Evolutionary conservation across 148 eudicot species (phyloP), one percentile per base, ranked within the genome.

Genomic region (Arctostaphylos glauca): DNA sequence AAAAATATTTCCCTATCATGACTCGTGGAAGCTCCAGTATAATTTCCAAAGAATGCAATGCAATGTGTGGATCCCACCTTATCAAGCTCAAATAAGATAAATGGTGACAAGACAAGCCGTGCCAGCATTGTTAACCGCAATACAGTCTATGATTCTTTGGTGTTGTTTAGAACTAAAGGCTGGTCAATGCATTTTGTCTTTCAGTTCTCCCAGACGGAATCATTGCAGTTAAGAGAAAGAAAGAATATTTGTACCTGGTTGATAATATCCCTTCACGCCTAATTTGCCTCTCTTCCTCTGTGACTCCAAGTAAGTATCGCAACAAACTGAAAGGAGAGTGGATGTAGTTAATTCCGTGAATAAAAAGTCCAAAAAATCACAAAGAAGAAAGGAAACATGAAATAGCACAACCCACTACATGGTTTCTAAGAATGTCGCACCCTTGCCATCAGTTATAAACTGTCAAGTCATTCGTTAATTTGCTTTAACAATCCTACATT

Each of bases 181-280:
- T 3, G 14, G 43, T 62, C 81, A 78, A 64, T 64, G 47, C 73
- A 62, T 38, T 77, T 14, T 31, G 2, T 25, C 19, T 25, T 13
- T 25, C 16, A 23, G 12, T 52, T 76, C 44, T 15, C 18, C 53
- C 19, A 58, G 41, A 43, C 0, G 81, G 68, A 48, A 43, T 10
- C 23, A 44, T 43, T 44, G 52, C 67, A 58, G 58, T 10, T 41
- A 44, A 5, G 16, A 59, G 74, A 78, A 71, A 23, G 16, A 71
- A 84, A 55, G 60, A 70, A 66, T 5, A 79, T 44, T 13, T 68
- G 84, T 91, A 94, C 99, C 97, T 94, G 76, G 99, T 96, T 81
- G 98, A 90, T 83, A 96, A 79, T 90, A 96, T 94, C 91, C 94
- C 98, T 78, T 96, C 98, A 6, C 99, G 96, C 87, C 99, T 90